Conservation (phyloP, 139 green algal genomes). For the Astrephomene gubernaculifera region DNA sequence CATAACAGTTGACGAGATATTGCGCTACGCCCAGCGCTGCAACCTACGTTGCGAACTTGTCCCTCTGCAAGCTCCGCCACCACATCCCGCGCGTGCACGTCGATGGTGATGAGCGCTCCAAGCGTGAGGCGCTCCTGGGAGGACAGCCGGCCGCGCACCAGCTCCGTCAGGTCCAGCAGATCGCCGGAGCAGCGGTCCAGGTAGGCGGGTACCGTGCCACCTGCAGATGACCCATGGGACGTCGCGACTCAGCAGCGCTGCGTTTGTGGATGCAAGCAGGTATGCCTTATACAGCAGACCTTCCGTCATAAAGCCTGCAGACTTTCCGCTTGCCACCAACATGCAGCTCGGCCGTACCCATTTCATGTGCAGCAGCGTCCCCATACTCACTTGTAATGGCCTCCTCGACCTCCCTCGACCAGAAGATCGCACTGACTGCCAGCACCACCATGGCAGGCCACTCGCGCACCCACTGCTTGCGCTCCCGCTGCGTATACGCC, state of each 20-base stretch:
- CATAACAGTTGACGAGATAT: too few relatives aligned
- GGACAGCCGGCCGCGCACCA: constrained; percentile 74
- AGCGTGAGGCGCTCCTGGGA: constrained; percentile 75
- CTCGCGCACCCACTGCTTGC: constrained; percentile 78
- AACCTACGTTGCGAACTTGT: constrained; percentile 18
- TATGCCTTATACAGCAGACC: too few relatives aligned
- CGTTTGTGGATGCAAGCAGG: too few relatives aligned
- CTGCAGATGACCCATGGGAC: neutral
- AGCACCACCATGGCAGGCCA: constrained; percentile 90
- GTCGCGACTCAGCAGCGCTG: too few relatives aligned
- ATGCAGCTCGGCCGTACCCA: too few relatives aligned
- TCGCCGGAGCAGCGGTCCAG: constrained; percentile 71
- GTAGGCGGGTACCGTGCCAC: constrained; percentile 50
- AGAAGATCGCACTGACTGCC: constrained; percentile 74
- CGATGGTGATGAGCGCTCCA: constrained; percentile 85
- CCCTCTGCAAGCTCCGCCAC: constrained; percentile 68
- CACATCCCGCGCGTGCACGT: constrained; percentile 85
- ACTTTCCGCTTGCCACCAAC: too few relatives aligned
- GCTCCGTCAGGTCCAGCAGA: constrained; percentile 82
- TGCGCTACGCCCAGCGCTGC: too few relatives aligned
- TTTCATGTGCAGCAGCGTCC: too few relatives aligned
- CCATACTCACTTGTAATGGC: constrained; percentile 66
- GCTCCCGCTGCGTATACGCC: constrained; percentile 38
- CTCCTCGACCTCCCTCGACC: constrained; percentile 73
- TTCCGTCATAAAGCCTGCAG: too few relatives aligned